Evolutionary conservation across 169 alveolate species (phyloP).

Genomic region (Cryptosporidium bovis): DNA sequence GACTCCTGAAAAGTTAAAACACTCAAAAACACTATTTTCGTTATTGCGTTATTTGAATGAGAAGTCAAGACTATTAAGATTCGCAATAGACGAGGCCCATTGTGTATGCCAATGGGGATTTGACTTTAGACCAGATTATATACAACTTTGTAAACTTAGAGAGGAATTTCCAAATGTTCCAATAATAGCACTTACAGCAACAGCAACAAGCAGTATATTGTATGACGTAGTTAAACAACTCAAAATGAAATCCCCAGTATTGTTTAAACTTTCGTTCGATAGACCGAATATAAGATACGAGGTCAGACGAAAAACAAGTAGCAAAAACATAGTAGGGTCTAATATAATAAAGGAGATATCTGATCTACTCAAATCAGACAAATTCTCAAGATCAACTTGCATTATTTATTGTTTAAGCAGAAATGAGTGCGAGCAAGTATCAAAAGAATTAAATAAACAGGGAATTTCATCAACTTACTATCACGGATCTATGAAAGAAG

Average conservation of each 20-base stretch:
- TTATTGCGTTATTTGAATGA: conserved; percentile 82
- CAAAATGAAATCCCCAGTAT: conserved; percentile 82
- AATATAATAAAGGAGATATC: conserved; percentile 83
- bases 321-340: conserved; percentile 19
- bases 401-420: conserved; percentile 94
- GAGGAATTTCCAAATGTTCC: conserved; percentile 93
- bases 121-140: conserved; percentile 97
- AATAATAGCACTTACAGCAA: conserved; percentile 96
- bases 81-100: conserved; percentile 99
- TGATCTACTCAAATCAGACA: conserved; percentile 72
- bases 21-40: conserved; percentile 83
- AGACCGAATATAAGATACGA: conserved; percentile 89
- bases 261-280: conserved; percentile 88
- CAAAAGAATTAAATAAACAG: conserved; percentile 84
- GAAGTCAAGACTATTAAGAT: conserved; percentile 86
- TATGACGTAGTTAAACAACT: conserved; percentile 85
- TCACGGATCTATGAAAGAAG: conserved; percentile 85
- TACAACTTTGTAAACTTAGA: conserved; percentile 86
- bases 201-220: conserved; percentile 93
- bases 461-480: conserved; percentile 86
- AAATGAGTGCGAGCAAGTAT: conserved; percentile 93
- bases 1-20: conserved; percentile 94
- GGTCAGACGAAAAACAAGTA: conserved; percentile 69
- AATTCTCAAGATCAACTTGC: conserved; percentile 80
- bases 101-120: conserved; percentile 99